Evolutionary conservation across 1,284 basidiomycete genomes (phyloP), one percentile per base, ranked within the genome.

Genomic region (Boletellus deceptivus): DNA sequence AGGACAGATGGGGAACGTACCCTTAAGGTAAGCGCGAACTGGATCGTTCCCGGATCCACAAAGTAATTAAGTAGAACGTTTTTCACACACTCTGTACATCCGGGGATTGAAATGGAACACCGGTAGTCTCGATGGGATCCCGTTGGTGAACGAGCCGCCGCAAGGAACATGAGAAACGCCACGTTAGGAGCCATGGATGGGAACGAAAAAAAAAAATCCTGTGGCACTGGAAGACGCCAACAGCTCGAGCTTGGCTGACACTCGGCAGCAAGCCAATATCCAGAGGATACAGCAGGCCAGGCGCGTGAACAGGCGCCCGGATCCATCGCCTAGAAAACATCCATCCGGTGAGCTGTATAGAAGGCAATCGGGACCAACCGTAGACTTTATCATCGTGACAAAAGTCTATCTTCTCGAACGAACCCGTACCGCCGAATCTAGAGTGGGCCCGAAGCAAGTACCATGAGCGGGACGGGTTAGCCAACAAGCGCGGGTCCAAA

Each of bases 201-300:
- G 40, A 42, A 18, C 29, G 31, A 39, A 41, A 27, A 33, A 18
- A 22, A 31, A 31, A 31, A 13, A 10, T 59, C 48, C 61, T 64
- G 62, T 53, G 47, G 20, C 36, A 54, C 46, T 9, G 36, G 47
- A 62, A 39, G 24, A 11, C 4, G 18, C 17, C 16, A 43, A 20
- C 5, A 33, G 20, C 14, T 22, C 9, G 29, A 31, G 11, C 29
- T 31, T 31, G 29, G 29, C 29, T 31, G 29, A 8, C 29, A 13
- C 10, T 33, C 33, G 34, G 17, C 17, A 29, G 13, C 14, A n/a
- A 3, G 14, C 34, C 11, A 20, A 16, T 38, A 6, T 10, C 6
- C 48, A 25, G 22, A 36, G 6, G 18, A 11, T 48, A 59, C 49
- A 61, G 54, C 52, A 58, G 29, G 16, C 25, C 2, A 13, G 4